Evolutionary conservation across 192 early-diverging fungal genomes (phyloP).

Genomic region (Rhizoclosmatium globosum): DNA sequence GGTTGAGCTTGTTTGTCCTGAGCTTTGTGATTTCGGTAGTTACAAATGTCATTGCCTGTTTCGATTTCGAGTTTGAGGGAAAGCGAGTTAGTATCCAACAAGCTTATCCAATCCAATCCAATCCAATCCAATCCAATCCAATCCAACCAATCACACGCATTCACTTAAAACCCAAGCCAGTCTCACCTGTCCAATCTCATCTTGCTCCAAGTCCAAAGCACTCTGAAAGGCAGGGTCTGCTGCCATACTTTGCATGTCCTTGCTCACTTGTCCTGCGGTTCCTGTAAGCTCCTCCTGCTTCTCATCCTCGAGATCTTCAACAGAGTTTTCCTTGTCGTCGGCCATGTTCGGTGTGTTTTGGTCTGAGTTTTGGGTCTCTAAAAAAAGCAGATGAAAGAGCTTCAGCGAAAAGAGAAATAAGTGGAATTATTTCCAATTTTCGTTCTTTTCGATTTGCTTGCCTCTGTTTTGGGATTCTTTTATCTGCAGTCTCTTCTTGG

Average conservation of each 20-base stretch:
- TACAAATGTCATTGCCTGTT: constrained; percentile 16
- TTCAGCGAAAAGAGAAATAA: no score
- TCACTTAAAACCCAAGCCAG: neutral
- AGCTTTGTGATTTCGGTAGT: neutral
- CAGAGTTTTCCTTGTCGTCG: neutral
- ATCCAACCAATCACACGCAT: neutral
- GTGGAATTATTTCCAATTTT: no score
- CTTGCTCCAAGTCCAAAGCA: constrained; percentile 10
- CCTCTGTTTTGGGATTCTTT: no score
- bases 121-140: neutral
- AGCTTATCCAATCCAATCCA: neutral
- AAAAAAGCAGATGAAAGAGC: no score
- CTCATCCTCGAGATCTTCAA: constrained; percentile 21
- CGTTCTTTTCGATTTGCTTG: no score
- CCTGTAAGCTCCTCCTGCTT: constrained; percentile 32
- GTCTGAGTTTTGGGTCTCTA: no score
- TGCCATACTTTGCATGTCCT: constrained; percentile 33
- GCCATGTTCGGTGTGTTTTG: constrained; percentile 5
- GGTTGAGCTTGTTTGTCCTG: neutral
- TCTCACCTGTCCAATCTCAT: constrained; percentile 18
- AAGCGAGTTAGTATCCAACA: neutral
- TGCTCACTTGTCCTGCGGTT: constrained; percentile 35
- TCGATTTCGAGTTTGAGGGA: no score
- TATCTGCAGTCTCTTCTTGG: no score
- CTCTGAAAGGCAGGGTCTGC: constrained; percentile 5